These are phyloP conservation scores for Nakaseomyces nivariensis DNA, from an alignment of 1,139 yeast species.

Conservation along the genomic window DNA sequence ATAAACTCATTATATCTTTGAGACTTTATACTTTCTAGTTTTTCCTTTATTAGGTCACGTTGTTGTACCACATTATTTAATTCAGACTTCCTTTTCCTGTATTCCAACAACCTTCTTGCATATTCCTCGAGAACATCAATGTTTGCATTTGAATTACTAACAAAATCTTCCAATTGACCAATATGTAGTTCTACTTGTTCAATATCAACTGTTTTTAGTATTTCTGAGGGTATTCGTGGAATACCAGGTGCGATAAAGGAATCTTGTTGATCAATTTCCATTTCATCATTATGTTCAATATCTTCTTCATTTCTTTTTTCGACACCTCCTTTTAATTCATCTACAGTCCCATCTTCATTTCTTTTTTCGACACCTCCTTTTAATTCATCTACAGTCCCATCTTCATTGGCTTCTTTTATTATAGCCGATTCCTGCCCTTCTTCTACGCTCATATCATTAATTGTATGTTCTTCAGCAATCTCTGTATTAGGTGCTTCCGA, in stretches of 20 bases:
- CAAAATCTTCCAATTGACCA: slow-evolving; percentile 44
- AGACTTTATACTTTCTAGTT: slow-evolving; percentile 61
- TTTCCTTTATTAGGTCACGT: slow-evolving; percentile 56
- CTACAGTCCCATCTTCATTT: not conserved
- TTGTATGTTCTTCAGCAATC: not conserved
- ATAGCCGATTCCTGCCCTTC: too few species aligned
- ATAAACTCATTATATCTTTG: slow-evolving; percentile 80
- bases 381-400: too few species aligned
- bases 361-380: slow-evolving; percentile 1
- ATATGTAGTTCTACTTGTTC: slow-evolving; percentile 45
- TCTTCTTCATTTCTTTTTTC: slow-evolving; percentile 12
- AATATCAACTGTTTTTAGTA: slow-evolving; percentile 42
- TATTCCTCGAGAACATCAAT: slow-evolving; percentile 71
- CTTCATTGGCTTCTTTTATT: too few species aligned
- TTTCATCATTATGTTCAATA: slow-evolving; percentile 6
- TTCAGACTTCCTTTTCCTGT: slow-evolving; percentile 49
- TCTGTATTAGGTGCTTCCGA: not conserved
- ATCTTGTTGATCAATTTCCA: slow-evolving; percentile 20
- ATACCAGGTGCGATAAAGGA: slow-evolving; percentile 21
- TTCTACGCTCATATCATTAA: too few species aligned
- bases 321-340: not conserved
- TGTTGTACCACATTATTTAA: slow-evolving; percentile 56
- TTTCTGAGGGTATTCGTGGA: slow-evolving; percentile 41
- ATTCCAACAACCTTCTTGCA: slow-evolving; percentile 57
- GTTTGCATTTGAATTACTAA: slow-evolving; percentile 56